These are phyloP conservation scores for Crassisporium funariophilum DNA, from an alignment of 768 basidiomycete species.

Conservation along the genomic window DNA sequence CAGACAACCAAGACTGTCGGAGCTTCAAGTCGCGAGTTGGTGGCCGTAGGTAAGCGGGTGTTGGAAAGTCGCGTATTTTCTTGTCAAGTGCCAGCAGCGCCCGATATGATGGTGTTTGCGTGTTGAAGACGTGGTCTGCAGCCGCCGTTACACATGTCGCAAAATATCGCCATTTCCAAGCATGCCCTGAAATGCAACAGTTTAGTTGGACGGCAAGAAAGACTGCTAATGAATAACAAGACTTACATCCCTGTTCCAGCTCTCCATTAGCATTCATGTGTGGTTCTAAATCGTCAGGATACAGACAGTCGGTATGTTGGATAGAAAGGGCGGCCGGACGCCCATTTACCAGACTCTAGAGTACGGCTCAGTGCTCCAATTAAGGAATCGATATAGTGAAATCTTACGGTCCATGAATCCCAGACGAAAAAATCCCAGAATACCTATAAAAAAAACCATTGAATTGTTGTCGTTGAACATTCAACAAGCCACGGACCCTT, in stretches of 20 bases:
- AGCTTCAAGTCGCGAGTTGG: slow-evolving; percentile 33
- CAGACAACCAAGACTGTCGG: slow-evolving; percentile 39
- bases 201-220: not conserved
- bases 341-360: slow-evolving; percentile 50
- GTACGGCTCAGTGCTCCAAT: too few relatives aligned
- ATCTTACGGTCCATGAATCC: slow-evolving; percentile 50
- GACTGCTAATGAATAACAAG: too few relatives aligned
- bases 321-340: slow-evolving; percentile 48
- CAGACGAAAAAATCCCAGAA: slow-evolving; percentile 58
- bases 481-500: slow-evolving; percentile 31
- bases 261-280: slow-evolving; percentile 33
- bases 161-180: slow-evolving; percentile 48
- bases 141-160: slow-evolving; percentile 47
- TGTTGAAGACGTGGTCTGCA: slow-evolving; percentile 44
- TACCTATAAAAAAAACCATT: slow-evolving; percentile 27
- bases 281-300: slow-evolving; percentile 47
- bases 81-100: slow-evolving; percentile 51
- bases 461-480: slow-evolving; percentile 3
- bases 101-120: slow-evolving; percentile 40
- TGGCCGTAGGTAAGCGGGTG: slow-evolving; percentile 45
- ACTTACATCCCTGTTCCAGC: slow-evolving; percentile 46
- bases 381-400: slow-evolving; percentile 1
- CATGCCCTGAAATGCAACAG: slow-evolving; percentile 33
- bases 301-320: slow-evolving; percentile 52
- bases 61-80: slow-evolving; percentile 50